Percentiles rank a stretch among this genome's conserved stretches.
phyloP scores from a whole-genome alignment of 2,329 filamentous ascomycete species.

The Fusarium chuoi region DNA sequence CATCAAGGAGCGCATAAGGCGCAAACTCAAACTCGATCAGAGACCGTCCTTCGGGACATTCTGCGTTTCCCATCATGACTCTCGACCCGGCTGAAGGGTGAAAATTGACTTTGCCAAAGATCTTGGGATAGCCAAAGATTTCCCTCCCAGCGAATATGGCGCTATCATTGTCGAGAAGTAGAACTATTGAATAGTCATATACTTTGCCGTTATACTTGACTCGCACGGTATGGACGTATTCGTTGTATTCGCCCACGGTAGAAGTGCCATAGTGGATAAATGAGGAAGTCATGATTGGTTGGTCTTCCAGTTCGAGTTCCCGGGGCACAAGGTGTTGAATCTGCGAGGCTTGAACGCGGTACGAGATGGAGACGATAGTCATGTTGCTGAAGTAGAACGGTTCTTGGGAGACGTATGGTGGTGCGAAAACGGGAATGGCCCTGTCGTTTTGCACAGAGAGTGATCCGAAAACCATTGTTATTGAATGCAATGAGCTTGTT shows the following conservation, averaged over 20 bases:
- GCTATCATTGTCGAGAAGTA: neutral
- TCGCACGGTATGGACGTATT: neutral
- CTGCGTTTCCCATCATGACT: neutral
- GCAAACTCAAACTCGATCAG: neutral
- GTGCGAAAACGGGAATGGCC: neutral
- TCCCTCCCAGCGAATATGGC: neutral
- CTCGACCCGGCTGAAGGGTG: neutral
- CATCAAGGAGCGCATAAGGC: neutral
- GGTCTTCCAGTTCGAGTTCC: neutral
- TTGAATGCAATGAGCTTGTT: neutral
- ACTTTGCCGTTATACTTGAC: neutral
- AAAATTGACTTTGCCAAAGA: neutral
- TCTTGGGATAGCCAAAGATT: neutral
- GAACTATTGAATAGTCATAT: neutral
- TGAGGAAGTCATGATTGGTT: neutral
- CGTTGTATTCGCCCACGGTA: neutral
- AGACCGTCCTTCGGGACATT: neutral
- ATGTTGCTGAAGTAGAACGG: neutral
- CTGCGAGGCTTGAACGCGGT: neutral
- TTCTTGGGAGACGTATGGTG: neutral
- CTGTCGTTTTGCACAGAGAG: neutral
- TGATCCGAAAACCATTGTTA: neutral
- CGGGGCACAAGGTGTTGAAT: neutral
- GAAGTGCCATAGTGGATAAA: neutral
- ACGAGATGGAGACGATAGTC: neutral